Evolutionary conservation across 768 basidiomycete genomes (phyloP).

Genomic region (Cystofilobasidium bisporidii): DNA sequence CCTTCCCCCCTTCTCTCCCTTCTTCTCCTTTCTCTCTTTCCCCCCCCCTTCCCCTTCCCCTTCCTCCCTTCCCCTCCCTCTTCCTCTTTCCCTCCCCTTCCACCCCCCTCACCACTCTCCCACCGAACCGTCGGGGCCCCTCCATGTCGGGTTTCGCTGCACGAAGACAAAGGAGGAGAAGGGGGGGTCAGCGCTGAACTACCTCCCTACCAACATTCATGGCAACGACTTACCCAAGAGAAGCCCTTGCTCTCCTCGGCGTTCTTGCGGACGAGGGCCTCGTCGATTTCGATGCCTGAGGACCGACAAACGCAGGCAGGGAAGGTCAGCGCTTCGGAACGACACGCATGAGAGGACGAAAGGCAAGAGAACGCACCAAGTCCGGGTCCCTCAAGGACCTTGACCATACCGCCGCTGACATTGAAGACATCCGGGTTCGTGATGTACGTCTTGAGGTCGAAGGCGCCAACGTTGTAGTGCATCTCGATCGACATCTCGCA

Average conservation of each 20-base stretch:
- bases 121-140: slow-evolving; percentile 51
- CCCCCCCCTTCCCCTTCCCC: not conserved
- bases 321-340: too few species aligned
- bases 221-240: too few species aligned
- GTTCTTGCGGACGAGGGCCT: slow-evolving; percentile 46
- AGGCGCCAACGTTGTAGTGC: slow-evolving; percentile 49
- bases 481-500: slow-evolving; percentile 32
- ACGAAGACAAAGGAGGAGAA: too few species aligned
- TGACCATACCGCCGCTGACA: slow-evolving; percentile 49
- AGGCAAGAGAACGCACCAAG: slow-evolving; percentile 34
- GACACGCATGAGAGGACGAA: too few species aligned
- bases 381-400: slow-evolving; percentile 49
- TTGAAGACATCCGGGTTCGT: slow-evolving; percentile 46
- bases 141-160: slow-evolving; percentile 52
- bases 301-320: not conserved
- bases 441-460: slow-evolving; percentile 56
- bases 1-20: too few species aligned
- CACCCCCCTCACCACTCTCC: too few species aligned
- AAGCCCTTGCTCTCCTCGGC: slow-evolving; percentile 39
- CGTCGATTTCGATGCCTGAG: slow-evolving; percentile 55
- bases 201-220: too few species aligned
- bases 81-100: slow-evolving; percentile 35
- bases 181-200: too few species aligned
- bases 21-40: too few species aligned
- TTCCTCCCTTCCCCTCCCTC: not conserved